Evolutionary conservation across 768 basidiomycete species (phyloP).

Genomic region (Chalciporus piperatus): DNA sequence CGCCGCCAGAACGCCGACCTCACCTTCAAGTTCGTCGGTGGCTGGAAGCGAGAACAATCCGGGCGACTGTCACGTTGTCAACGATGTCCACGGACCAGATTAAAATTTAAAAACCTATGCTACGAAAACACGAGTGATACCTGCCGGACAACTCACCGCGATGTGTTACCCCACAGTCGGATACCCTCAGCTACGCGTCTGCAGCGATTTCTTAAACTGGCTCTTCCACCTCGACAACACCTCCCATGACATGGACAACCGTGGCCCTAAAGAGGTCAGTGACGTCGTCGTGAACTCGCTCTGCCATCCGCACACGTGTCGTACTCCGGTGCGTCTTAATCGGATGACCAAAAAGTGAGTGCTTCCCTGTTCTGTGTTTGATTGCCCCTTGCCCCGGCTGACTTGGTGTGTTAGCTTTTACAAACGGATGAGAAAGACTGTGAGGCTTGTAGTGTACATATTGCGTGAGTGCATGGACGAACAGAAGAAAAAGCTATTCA

Average conservation of each 20-base stretch:
- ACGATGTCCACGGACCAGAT: too few species aligned
- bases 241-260: conserved; percentile 75
- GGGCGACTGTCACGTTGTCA: too few species aligned
- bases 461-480: too few species aligned
- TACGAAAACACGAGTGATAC: too few species aligned
- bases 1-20: too few species aligned
- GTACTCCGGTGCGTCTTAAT: conserved; percentile 55
- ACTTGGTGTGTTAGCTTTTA: conserved; percentile 50
- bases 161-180: conserved; percentile 48
- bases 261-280: conserved; percentile 53
- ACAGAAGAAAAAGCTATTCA: background rate
- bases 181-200: conserved; percentile 61
- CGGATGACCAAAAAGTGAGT: conserved; percentile 74
- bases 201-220: conserved; percentile 75
- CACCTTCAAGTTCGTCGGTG: too few species aligned
- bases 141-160: conserved; percentile 61
- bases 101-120: too few species aligned
- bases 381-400: conserved; percentile 11
- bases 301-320: conserved; percentile 61
- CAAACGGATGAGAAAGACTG: conserved; percentile 63
- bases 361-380: background rate
- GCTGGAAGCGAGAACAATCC: too few species aligned
- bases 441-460: too few species aligned
- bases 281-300: conserved; percentile 70
- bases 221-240: conserved; percentile 79